Percentiles rank a stretch among this genome's conserved stretches.
Conservation (phyloP, 2,329 filamentous ascomycete genomes). For the Leptosphaerulina australis region DNA sequence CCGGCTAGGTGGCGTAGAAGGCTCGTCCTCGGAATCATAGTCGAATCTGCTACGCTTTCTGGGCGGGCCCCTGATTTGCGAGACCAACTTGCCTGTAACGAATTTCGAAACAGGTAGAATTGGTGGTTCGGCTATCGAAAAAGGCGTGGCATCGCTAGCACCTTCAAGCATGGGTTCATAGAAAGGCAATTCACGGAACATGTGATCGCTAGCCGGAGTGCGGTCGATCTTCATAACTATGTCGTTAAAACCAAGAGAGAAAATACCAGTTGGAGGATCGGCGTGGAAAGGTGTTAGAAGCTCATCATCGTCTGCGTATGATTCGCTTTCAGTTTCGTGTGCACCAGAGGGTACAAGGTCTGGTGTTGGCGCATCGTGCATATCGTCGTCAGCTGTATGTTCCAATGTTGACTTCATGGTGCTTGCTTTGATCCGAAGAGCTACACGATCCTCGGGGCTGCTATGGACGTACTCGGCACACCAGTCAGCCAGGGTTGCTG, state of each 20-base stretch:
- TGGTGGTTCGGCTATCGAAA: constrained; percentile 53
- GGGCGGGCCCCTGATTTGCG: constrained; percentile 68
- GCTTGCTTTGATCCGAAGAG: constrained; percentile 70
- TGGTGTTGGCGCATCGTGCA: constrained; percentile 49
- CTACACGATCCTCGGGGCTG: constrained; percentile 65
- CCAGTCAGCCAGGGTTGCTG: constrained; percentile 77
- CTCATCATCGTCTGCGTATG: constrained; percentile 48
- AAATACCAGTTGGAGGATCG: constrained; percentile 75
- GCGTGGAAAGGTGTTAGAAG: constrained; percentile 51
- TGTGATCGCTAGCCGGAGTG: constrained; percentile 74
- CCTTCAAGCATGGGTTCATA: constrained; percentile 61
- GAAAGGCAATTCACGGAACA: constrained; percentile 80
- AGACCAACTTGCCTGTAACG: constrained; percentile 77
- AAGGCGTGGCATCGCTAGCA: constrained; percentile 39
- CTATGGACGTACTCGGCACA: constrained; percentile 83
- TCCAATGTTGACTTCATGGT: constrained; percentile 25
- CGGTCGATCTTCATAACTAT: constrained; percentile 78
- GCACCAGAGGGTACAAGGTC: constrained; percentile 47
- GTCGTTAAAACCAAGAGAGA: constrained; percentile 80
- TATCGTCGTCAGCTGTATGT: constrained; percentile 37
- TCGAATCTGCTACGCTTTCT: constrained; percentile 82
- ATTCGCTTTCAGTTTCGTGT: constrained; percentile 49
- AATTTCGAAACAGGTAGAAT: constrained; percentile 86
- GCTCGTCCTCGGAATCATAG: constrained; percentile 74
- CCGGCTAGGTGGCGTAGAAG: constrained; percentile 42